Base-by-base conservation (phyloP, 169 alveolate species). In the Plasmodium cynomolgi region DNA sequence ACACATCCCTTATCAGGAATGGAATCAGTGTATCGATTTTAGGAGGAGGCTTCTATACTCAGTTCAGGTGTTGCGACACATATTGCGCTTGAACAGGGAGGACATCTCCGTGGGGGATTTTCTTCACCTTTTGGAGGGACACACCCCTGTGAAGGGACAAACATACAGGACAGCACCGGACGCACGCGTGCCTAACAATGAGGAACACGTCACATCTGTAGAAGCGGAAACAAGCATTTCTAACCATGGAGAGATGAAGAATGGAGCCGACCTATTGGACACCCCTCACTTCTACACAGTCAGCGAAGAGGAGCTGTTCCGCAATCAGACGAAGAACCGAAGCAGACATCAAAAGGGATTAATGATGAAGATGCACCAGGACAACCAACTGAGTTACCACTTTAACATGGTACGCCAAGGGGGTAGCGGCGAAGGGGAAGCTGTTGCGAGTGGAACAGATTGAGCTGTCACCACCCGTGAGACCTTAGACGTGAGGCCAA, bases 1-100 rank as follows among this genome's bases (percentile, higher is more conserved):
- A 90, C 94, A 90, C 72, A 33, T 90, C 31, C 94, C 94, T 4
- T 90, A 73, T n/a, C 94, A 90, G 47, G 94, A 90, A 68, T 90
- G 94, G 94, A 90, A 90, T 71, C 94, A 90, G 82, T 90, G 94
- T 31, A 68, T 62, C 29, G 83, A 80, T 90, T 90, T 90, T 68
- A 90, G 68, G 83, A 80, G 47, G 29, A 90, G 79, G 72, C n/a
- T 90, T 41, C 58, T 80, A 68, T 90, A 90, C 72, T 37, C 80
- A 0, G 20, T 90, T 11, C 83, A 90, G n/a, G 47, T 90, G 13
- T 50, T 79, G 44, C 80, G 54, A 31, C 13, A 80, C 7, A 62
- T 90, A 34, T 26, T 90, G 71, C 58, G 75, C 3, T 37, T 90
- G 2, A 80, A n/a, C 29, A 68, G 33, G 23, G 84, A 80, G 13